These are phyloP conservation scores for Microsporum audouinii DNA, from an alignment of 2,329 filamentous ascomycete genomes.

Conservation along the genomic window DNA sequence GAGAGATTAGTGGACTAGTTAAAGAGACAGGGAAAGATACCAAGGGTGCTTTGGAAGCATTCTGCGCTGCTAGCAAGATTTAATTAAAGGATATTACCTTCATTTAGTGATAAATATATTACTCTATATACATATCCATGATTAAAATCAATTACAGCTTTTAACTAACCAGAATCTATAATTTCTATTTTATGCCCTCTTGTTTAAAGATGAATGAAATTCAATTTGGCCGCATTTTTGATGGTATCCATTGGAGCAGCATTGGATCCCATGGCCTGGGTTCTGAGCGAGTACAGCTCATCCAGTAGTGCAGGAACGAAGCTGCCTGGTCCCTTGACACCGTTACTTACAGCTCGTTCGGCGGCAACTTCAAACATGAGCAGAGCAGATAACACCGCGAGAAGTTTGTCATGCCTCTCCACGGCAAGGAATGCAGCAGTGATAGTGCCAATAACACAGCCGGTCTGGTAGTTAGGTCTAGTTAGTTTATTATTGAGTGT, in stretches of 20 bases:
- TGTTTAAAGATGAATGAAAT: constrained; percentile 20
- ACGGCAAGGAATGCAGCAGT: constrained; percentile 65
- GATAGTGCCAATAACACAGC: constrained; percentile 74
- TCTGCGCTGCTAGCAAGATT: constrained; percentile 46
- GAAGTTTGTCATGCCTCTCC: constrained; percentile 52
- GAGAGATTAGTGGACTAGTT: constrained; percentile 59
- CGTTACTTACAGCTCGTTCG: constrained; percentile 48
- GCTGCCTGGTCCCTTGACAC: constrained; percentile 66
- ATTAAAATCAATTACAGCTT: not conserved
- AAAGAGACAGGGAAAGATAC: constrained; percentile 66
- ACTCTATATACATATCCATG: not conserved
- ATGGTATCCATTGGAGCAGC: constrained; percentile 21
- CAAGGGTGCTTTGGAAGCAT: constrained; percentile 52
- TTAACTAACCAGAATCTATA: not conserved
- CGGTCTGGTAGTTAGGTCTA: constrained; percentile 40
- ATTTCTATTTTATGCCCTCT: not conserved
- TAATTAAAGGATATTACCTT: constrained; percentile 17
- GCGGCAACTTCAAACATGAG: constrained; percentile 70
- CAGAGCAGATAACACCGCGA: constrained; percentile 60
- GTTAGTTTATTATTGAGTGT: not conserved
- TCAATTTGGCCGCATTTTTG: constrained; percentile 27
- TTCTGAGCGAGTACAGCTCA: constrained; percentile 43
- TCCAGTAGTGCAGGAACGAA: constrained; percentile 83
- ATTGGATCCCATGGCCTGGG: constrained; percentile 7
- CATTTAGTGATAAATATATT: not conserved